Evolutionary conservation across 225 moss, liverwort and hornwort species (phyloP), one percentile per base, ranked within the genome.

Genomic region (Pseudoscleropodium purum): DNA sequence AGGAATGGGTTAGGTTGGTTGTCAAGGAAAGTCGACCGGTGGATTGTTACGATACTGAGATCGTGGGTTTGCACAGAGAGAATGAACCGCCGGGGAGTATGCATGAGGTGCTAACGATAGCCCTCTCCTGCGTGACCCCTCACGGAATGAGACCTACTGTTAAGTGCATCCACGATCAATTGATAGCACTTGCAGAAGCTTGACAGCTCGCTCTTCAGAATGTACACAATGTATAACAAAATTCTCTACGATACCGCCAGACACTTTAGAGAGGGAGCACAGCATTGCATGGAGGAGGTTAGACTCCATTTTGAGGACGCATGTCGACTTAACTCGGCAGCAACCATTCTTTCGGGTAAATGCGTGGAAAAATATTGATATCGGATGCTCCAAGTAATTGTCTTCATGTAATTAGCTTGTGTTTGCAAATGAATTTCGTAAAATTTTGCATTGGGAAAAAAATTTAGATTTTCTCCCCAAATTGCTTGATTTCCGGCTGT

Each of bases 1-100:
- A 94, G 54, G 97, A 98, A 89, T 98, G 97, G 96, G 96, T 96
- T 57, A 92, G 89, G 79, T 89, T 96, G 84, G 94, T 96, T 76
- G 96, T 93, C 51, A 93, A 86, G 84, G 96, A 98, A 84, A 95
- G 92, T 75, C 94, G 94, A 70, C 93, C 96, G 8, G 94, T 94
- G 86, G 97, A 96, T 56, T 98, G 97, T 90, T 98, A 92, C 85
- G 97, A 98, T 89, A 93, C 94, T 31, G 94, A 94, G 68, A 88
- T 98, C 83, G 95, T 97, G 64, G 95, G 95, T 49, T 82, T 89
- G 57, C 88, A 93, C 80, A 94, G 96, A 93, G 97, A 96, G 84
- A 94, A 93, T 83, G 96, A 95, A 63, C 95, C 95, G 60, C 95
- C 96, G 25, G 92, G 93, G 88, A 94, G 94, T 57, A 96, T 98